These are phyloP conservation scores for Colletotrichum sp. DNA, from an alignment of 2,329 filamentous ascomycete genomes.

Conservation along the genomic window DNA sequence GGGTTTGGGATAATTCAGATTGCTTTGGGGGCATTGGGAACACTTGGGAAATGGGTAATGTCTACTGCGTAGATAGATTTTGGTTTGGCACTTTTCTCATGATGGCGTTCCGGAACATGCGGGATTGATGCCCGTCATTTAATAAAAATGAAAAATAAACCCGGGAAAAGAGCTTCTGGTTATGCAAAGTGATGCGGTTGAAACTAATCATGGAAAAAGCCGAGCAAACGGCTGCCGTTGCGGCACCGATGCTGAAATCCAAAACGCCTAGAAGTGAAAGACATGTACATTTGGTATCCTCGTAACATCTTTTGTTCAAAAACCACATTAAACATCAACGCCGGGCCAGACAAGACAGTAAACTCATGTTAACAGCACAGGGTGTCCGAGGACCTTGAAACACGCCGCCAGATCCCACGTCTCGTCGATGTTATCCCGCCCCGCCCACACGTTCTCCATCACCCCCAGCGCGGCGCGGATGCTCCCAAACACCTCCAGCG, in stretches of 20 bases:
- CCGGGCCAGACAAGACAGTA: neutral
- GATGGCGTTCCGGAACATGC: neutral
- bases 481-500: constrained; percentile 50
- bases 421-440: constrained; percentile 41
- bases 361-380: constrained; percentile 40
- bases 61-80: constrained; percentile 21
- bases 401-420: constrained; percentile 50
- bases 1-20: neutral
- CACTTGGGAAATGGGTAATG: constrained; percentile 5
- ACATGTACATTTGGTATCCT: neutral
- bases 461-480: constrained; percentile 45
- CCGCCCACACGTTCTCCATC: constrained; percentile 52
- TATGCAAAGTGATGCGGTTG: neutral
- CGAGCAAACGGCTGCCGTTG: neutral
- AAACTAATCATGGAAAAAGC: neutral
- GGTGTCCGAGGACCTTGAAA: constrained; percentile 43
- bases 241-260: neutral
- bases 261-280: neutral
- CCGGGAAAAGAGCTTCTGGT: neutral
- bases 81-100: neutral
- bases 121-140: neutral
- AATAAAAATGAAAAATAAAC: neutral
- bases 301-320: neutral
- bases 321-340: neutral
- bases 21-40: neutral